These are phyloP conservation scores for Sesbania bispinosa DNA, from an alignment of 306 rosid genomes.

Conservation along the genomic window DNA sequence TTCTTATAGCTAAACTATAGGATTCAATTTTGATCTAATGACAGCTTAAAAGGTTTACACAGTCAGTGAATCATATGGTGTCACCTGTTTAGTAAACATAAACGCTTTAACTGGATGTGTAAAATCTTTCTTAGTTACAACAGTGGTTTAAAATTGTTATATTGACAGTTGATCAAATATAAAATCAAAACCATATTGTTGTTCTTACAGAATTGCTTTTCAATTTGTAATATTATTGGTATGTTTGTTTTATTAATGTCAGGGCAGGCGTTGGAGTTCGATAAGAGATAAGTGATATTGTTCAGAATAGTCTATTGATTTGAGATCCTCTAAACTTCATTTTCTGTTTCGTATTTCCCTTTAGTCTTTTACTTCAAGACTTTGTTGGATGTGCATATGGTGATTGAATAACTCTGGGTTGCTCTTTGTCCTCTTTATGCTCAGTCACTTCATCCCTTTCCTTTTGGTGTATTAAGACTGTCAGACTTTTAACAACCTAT, in stretches of 20 bases:
- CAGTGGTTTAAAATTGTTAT: not conserved
- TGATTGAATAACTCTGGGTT: not conserved
- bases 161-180: not conserved
- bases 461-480: not conserved
- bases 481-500: not conserved
- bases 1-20: not conserved
- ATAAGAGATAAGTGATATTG: conserved; percentile 23
- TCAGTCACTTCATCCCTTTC: not conserved
- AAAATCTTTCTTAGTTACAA: not conserved
- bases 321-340: not conserved
- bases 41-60: not conserved
- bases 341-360: not conserved
- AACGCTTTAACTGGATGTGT: not conserved
- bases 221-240: not conserved
- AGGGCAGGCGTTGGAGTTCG: not conserved
- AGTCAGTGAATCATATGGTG: not conserved
- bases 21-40: not conserved
- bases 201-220: not conserved
- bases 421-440: not conserved
- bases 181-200: not conserved
- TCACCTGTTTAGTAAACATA: not conserved
- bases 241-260: not conserved
- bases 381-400: conserved; percentile 9
- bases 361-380: not conserved
- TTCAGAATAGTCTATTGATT: not conserved